phyloP scores from a whole-genome alignment of 768 basidiomycete species.

The Scleroderma citrinum region DNA sequence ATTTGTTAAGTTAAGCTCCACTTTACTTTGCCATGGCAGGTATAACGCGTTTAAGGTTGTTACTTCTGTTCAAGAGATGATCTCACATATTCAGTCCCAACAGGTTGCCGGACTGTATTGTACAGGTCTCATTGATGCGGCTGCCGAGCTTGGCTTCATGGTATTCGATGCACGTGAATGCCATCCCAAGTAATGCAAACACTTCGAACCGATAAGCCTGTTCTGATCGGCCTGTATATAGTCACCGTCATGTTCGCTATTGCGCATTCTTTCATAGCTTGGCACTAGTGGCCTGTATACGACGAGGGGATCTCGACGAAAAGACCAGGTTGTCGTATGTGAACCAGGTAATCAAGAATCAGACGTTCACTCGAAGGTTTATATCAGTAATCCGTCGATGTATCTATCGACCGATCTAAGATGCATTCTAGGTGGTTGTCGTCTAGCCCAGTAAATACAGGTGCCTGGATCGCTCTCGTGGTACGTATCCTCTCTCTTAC shows the following conservation, averaged over 20 bases:
- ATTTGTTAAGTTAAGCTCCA: neutral
- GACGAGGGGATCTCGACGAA: conserved; percentile 36
- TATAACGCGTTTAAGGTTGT: conserved; percentile 61
- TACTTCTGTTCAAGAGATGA: neutral
- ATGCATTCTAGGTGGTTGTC: conserved; percentile 53
- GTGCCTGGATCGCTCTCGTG: conserved; percentile 63
- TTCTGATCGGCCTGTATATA: conserved; percentile 17
- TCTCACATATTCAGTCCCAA: neutral
- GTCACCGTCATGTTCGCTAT: conserved; percentile 66
- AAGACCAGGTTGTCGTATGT: conserved; percentile 38
- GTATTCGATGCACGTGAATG: conserved; percentile 52
- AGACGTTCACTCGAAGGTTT: conserved; percentile 54
- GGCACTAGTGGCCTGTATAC: conserved; percentile 55
- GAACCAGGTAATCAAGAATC: conserved; percentile 54
- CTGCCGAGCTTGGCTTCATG: conserved; percentile 56
- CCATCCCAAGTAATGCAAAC: conserved; percentile 55
- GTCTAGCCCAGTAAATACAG: conserved; percentile 62
- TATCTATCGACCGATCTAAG: neutral
- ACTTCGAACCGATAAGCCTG: neutral
- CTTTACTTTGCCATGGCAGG: conserved; percentile 28
- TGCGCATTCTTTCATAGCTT: conserved; percentile 66
- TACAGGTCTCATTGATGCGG: conserved; percentile 52
- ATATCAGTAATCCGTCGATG: conserved; percentile 13
- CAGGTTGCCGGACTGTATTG: conserved; percentile 62
- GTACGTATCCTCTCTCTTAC: conserved; percentile 32